Percentiles rank a stretch among this genome's conserved stretches.
Evolutionary conservation across 352 stramenopile species (phyloP).

Genomic region (Phytopythium litorale): DNA sequence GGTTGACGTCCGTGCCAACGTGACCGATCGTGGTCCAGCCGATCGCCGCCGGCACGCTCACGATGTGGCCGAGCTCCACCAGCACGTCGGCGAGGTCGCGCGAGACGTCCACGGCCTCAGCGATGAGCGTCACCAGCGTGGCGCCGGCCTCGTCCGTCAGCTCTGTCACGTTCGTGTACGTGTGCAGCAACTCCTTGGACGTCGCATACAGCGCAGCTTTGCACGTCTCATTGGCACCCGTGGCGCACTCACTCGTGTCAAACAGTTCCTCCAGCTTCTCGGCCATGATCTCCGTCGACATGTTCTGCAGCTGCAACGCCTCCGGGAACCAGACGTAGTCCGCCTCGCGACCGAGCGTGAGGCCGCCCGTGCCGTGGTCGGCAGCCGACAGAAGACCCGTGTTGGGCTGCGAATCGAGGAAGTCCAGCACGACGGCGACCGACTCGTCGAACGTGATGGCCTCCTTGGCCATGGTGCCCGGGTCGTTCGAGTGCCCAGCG

Average conservation of each 20-base stretch:
- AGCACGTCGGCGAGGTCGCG: conserved; percentile 38
- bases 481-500: conserved; percentile 63
- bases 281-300: conserved; percentile 59
- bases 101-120: conserved; percentile 38
- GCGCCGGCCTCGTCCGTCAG: conserved; percentile 22
- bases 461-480: conserved; percentile 62
- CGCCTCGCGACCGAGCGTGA: conserved; percentile 44
- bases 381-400: conserved; percentile 51
- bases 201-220: conserved; percentile 32
- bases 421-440: conserved; percentile 59
- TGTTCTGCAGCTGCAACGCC: conserved; percentile 42
- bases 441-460: conserved; percentile 69
- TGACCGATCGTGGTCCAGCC: conserved; percentile 63
- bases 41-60: conserved; percentile 38
- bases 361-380: conserved; percentile 62
- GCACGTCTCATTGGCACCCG: conserved; percentile 35
- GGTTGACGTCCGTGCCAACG: conserved; percentile 66
- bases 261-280: conserved; percentile 32
- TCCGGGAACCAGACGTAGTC: conserved; percentile 53
- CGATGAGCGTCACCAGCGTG: conserved; percentile 32
- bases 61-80: conserved; percentile 50
- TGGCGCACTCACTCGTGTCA: conserved; percentile 25
- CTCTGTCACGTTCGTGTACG: conserved; percentile 52
- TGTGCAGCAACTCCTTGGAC: conserved; percentile 39
- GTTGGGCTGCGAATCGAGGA: conserved; percentile 42